phyloP scores from a whole-genome alignment of 768 basidiomycete genomes.

The Amanita molliuscula region DNA sequence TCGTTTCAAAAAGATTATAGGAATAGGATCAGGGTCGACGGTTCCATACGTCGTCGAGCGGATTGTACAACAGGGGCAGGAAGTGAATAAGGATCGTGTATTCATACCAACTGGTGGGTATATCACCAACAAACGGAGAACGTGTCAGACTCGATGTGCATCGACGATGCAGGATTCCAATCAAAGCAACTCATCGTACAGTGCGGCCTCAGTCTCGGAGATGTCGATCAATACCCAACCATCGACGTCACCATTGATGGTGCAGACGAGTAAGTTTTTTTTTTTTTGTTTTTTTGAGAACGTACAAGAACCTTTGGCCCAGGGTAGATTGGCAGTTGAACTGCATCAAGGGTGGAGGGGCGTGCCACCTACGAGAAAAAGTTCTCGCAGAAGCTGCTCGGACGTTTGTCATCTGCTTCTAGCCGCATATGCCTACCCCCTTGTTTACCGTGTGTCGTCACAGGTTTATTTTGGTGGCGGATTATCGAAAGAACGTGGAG shows the following conservation, averaged over 20 bases:
- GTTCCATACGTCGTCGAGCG: conserved; percentile 96
- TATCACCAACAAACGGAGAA: background rate
- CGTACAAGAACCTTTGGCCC: too few species aligned
- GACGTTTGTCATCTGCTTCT: conserved; percentile 41
- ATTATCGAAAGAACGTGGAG: conserved; percentile 88
- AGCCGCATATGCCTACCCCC: too few species aligned
- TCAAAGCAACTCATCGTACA: conserved; percentile 90
- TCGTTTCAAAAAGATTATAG: conserved; percentile 50
- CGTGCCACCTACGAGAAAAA: conserved; percentile 94
- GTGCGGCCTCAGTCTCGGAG: conserved; percentile 69
- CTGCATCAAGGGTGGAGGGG: conserved; percentile 95
- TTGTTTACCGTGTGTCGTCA: conserved; percentile 4
- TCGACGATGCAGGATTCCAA: conserved; percentile 61
- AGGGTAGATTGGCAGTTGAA: conserved; percentile 85
- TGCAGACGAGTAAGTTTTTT: conserved; percentile 83
- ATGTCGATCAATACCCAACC: conserved; percentile 77
- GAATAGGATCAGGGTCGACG: conserved; percentile 87
- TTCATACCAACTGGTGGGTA: conserved; percentile 80
- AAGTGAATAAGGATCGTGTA: conserved; percentile 68
- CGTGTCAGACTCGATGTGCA: background rate
- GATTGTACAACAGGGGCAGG: conserved; percentile 74
- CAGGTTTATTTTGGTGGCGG: conserved; percentile 87
- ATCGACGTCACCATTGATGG: conserved; percentile 98
- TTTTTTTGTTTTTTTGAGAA: too few species aligned
- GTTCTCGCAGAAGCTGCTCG: conserved; percentile 93